Evolutionary conservation across 2,329 filamentous ascomycete species (phyloP), one percentile per base, ranked within the genome.

Genomic region (Leptographium wingfieldii): DNA sequence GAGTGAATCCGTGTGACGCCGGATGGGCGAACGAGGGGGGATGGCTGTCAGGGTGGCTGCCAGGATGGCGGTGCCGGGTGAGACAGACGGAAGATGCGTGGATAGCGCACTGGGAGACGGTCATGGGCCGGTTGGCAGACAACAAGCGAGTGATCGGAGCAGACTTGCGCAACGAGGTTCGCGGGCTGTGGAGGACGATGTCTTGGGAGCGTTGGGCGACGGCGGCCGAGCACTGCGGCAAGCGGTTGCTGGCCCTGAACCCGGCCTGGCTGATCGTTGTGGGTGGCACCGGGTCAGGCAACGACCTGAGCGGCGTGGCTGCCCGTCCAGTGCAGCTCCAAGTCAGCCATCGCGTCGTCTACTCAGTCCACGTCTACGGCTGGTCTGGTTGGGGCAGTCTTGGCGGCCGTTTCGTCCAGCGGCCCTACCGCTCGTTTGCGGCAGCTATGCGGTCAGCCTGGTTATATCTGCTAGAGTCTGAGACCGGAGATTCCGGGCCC

Each of bases 321-420:
- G 67, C 69, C 19, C 77, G 83, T 16, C 84, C 84, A 2, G 73
- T 88, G n/a, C 69, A 71, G 55, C 77, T 87, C 54, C 77, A 80
- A 60, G 68, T 82, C 7, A 71, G 76, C 7, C 69, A 81, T 65
- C 74, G 77, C 29, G 75, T 87, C 31, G 84, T 88, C 38, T 88
- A 87, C 72, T 85, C 83, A 61, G 79, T 82, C 2, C 85, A 88
- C 69, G 83, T 87, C 27, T 87, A 88, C 68, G 74, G 77, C 38
- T 88, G 85, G 85, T 86, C 83, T 19, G 85, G 85, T 59, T 88
- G 85, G 85, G 83, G 84, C 46, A 81, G 78, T 65, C 68, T 75
- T 62, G 79, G 76, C 35, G 82, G 82, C 2, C 78, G 82, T 5
- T 88, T 84, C 68, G 75, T 80, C 10, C 79, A 80, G 69, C 79